phyloP scores from a whole-genome alignment of 129 eudicot genomes.

The Artemisia argyi region DNA sequence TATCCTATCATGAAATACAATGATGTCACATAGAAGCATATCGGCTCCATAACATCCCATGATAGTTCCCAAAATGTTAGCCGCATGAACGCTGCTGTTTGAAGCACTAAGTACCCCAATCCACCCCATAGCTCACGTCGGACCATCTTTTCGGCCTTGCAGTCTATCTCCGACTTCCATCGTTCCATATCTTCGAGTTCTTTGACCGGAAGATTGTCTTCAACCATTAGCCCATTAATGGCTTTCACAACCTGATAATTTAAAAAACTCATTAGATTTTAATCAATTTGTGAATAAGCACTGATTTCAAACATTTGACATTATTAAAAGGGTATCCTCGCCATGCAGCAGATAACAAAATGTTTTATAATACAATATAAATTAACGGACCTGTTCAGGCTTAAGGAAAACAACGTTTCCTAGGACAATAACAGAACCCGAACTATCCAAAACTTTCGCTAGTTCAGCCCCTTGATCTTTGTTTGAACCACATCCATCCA shows the following conservation, averaged over 20 bases:
- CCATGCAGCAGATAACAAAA: background rate
- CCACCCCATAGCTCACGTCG: conserved; percentile 84
- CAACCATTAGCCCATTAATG: conserved; percentile 52
- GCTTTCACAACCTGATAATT: conserved; percentile 74
- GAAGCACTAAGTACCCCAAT: conserved; percentile 64
- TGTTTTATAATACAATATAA: background rate
- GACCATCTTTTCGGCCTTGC: conserved; percentile 59
- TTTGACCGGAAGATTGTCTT: conserved; percentile 25
- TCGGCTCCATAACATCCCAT: conserved; percentile 99
- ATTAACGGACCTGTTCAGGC: conserved; percentile 77
- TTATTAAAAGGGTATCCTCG: background rate
- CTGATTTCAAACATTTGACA: background rate
- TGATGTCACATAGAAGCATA: conserved; percentile 89
- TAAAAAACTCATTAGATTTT: conserved; percentile 16
- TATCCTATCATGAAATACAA: conserved; percentile 89
- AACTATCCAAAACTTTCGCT: conserved; percentile 73
- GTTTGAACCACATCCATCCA: conserved; percentile 34
- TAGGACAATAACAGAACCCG: conserved; percentile 71
- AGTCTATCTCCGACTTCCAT: conserved; percentile 55
- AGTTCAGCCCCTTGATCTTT: conserved; percentile 50
- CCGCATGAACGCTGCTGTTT: conserved; percentile 92
- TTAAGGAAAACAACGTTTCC: conserved; percentile 68
- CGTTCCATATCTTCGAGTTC: conserved; percentile 70
- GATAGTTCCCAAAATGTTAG: conserved; percentile 92
- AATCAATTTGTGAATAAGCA: background rate